Evolutionary conservation across 257 asterid species (phyloP).

Genomic region (Petunia secreta): DNA sequence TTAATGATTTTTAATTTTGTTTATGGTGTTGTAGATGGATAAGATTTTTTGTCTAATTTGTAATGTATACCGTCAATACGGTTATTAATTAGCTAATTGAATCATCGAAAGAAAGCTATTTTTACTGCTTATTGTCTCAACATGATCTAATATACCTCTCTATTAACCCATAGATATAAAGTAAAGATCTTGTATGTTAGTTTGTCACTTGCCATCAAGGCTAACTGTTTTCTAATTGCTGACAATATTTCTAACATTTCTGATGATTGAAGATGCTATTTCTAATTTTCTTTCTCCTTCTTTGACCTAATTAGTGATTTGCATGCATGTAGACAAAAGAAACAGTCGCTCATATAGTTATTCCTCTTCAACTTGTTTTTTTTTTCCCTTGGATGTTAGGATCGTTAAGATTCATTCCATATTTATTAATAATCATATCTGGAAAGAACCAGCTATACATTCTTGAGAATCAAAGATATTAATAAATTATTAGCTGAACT

Average conservation of each 20-base stretch:
- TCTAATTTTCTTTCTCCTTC: too few species aligned
- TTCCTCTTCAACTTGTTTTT: background rate
- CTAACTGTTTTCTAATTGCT: background rate
- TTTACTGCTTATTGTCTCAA: background rate
- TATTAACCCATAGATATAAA: background rate
- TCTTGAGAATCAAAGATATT: background rate
- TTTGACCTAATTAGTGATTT: slow-evolving; percentile 7
- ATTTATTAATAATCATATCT: slow-evolving; percentile 18
- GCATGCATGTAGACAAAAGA: slow-evolving; percentile 26
- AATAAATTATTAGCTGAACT: background rate
- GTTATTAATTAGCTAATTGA: background rate
- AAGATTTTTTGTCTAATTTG: background rate
- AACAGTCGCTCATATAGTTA: background rate
- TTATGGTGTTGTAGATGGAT: slow-evolving; percentile 4
- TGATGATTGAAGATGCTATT: too few species aligned
- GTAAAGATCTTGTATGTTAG: too few species aligned
- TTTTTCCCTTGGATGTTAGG: slow-evolving; percentile 16
- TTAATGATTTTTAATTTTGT: background rate
- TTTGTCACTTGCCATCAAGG: background rate
- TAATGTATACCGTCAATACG: too few species aligned
- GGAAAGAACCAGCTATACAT: slow-evolving; percentile 15
- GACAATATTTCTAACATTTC: background rate
- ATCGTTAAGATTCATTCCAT: slow-evolving; percentile 22
- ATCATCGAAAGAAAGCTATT: background rate
- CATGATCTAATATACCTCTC: background rate